These are phyloP conservation scores for Erythrobasidium hasegawianum DNA, from an alignment of 1,284 basidiomycete genomes.

Conservation along the genomic window DNA sequence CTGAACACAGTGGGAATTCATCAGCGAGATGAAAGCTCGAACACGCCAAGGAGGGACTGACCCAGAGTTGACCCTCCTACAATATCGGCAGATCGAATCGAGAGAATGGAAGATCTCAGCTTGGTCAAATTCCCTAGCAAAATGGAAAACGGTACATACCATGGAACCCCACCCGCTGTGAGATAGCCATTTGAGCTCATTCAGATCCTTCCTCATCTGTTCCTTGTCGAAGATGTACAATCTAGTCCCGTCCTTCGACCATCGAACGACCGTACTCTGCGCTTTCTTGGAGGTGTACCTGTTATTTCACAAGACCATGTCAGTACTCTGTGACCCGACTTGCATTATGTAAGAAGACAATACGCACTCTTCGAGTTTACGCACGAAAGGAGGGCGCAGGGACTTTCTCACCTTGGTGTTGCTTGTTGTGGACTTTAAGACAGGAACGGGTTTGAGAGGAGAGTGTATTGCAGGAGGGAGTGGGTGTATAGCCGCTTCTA, in stretches of 20 bases:
- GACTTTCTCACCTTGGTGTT: too few relatives aligned
- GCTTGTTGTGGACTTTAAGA: too few relatives aligned
- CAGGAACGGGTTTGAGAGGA: too few relatives aligned
- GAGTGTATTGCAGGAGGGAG: too few relatives aligned
- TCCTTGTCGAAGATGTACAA: conserved; percentile 8
- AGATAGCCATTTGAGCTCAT: not conserved
- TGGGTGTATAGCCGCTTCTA: too few relatives aligned
- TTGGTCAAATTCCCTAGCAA: too few relatives aligned
- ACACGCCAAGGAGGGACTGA: not conserved
- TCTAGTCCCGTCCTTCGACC: conserved; percentile 12
- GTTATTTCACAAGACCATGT: too few relatives aligned
- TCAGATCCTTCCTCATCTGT: conserved; percentile 7
- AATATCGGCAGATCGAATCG: not conserved
- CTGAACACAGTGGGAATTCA: not conserved
- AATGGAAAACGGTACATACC: not conserved
- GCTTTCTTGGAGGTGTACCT: conserved; percentile 12
- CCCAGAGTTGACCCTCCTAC: not conserved
- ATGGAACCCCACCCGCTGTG: not conserved
- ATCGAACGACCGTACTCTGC: conserved; percentile 3
- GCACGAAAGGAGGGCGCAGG: not conserved
- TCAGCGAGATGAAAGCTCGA: not conserved
- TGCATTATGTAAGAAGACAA: too few relatives aligned
- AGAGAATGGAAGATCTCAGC: not conserved
- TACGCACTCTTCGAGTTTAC: not conserved
- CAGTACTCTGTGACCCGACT: too few relatives aligned